Base-by-base conservation (phyloP, 73 alveolate genomes). In the Stentor coeruleus region DNA sequence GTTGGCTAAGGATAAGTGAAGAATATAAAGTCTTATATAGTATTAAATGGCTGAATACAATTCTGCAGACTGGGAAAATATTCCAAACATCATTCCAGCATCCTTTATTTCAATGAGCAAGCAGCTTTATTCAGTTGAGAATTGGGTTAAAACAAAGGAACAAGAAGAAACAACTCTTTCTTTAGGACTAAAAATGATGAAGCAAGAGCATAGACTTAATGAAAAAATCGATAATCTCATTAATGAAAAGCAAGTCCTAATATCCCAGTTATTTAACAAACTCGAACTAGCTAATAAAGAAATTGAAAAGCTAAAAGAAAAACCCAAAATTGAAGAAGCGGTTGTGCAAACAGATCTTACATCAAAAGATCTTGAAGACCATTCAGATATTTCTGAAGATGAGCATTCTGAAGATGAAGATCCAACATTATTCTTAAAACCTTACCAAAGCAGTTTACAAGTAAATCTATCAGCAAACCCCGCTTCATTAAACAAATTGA, bases 321-420 rank as follows among this genome's bases (percentile, higher is more conserved):
- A 57, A 31, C 73, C 73, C 15, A 57, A 57, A 2, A 57, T 57
- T 31, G 35, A 57, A 57, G 73, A 57, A 57, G 73, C 73, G 28
- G 73, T 57, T 57, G 28, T 57, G 73, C 73, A 57, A 31, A 57
- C 73, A 20, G 73, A 57, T 20, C 15, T 57, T 20, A 57, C 73
- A 20, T 20, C 35, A n/a, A 57, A 57, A 57, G 73, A 57, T 2
- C 28, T 57, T 31, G 73, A 57, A 31, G 35, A 57, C 15, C 15
- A 57, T 31, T 31, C 73, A 20, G 73, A 57, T 57, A 57, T 57
- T 31, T n/a, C 28, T 31, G 28, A 20, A 0, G 15, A n/a, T 20
- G 73, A 57, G 73, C 73, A 57, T 57, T 57, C 73, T 0, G 73
- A 57, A 57, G 73, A 57, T 2, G 73, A 57, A 2, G 73, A 57